Evolutionary conservation across 192 early-diverging fungal genomes (phyloP).

Genomic region (Backusella macrospora): DNA sequence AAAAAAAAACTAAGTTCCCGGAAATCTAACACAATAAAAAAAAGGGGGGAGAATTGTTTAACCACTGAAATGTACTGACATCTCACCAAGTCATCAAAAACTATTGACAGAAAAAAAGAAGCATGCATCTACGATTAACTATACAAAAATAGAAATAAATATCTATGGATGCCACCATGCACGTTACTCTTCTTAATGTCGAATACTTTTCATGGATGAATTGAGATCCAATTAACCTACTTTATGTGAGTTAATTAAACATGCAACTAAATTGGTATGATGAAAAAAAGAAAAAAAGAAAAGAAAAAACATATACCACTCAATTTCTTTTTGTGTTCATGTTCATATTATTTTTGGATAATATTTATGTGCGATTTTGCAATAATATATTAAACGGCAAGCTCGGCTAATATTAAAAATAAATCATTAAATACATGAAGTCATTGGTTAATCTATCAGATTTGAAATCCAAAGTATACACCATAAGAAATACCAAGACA

Average conservation of each 20-base stretch:
- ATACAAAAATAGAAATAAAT: neutral
- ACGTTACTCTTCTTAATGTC: neutral
- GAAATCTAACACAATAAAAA: neutral
- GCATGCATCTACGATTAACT: neutral
- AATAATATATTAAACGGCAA: neutral
- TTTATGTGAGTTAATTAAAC: conserved; percentile 5
- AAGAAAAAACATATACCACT: too few species aligned
- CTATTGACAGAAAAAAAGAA: neutral
- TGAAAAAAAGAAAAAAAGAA: too few species aligned
- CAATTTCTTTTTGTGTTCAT: neutral
- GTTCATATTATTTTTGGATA: neutral
- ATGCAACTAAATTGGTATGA: neutral
- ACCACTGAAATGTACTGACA: neutral
- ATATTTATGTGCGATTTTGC: neutral
- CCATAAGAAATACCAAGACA: too few species aligned
- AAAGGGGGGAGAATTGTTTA: neutral
- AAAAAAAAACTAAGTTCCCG: neutral
- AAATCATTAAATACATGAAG: neutral
- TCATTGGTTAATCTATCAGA: neutral
- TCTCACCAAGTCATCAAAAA: neutral
- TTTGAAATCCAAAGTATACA: neutral
- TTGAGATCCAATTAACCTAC: neutral
- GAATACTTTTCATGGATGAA: neutral
- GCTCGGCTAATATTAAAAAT: conserved; percentile 3
- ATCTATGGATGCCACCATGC: neutral